Evolutionary conservation across 352 stramenopile species (phyloP), one percentile per base, ranked within the genome.

Genomic region (Phytophthora cryptogea): DNA sequence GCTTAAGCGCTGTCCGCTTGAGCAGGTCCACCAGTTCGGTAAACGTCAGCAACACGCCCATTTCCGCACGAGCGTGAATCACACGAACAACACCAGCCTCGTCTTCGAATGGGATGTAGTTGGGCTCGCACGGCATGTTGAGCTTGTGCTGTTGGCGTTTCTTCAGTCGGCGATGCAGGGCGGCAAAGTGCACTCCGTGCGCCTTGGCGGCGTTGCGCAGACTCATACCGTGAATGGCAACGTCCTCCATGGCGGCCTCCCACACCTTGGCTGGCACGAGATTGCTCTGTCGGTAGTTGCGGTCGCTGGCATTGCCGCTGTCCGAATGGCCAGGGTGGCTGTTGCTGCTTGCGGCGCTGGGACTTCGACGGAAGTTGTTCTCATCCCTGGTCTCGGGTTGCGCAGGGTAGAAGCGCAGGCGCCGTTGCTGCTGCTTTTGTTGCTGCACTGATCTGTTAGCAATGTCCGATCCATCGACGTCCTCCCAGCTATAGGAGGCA

Each of bases 41-140:
- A 42, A 86, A 89, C 8, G 62, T 83, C 76, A 91, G 83, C 27
- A 89, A 52, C 8, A 93, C 66, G 10, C 84, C 81, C 23, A 91
- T 69, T n/a, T 89, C 78, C 8, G 81, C 81, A 7, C 80, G 80
- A 5, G 84, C 76, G 35, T 84, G 72, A 27, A 91, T 83, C 6
- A 93, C 83, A 32, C 81, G 78, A 30, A 93, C 72, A 13, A 91
- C 68, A 0, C 80, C 80, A 28, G 76, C 72, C 63, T 88, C 81
- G 54, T 93, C 84, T 43, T 89, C 81, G 10, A 83, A 82, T 7
- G 76, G 71, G 20, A 89, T 84, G 46, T 89, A 90, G 17, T 80
- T 72, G 44, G 84, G 74, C 5, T 83, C 70, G 30, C 63, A 72
- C 1, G 70, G 65, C 27, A 71, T 40, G 16, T 54, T 72, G 10